Evolutionary conservation across 371 early-diverging fungal species (phyloP).

Genomic region (Apophysomyces ossiformis): DNA sequence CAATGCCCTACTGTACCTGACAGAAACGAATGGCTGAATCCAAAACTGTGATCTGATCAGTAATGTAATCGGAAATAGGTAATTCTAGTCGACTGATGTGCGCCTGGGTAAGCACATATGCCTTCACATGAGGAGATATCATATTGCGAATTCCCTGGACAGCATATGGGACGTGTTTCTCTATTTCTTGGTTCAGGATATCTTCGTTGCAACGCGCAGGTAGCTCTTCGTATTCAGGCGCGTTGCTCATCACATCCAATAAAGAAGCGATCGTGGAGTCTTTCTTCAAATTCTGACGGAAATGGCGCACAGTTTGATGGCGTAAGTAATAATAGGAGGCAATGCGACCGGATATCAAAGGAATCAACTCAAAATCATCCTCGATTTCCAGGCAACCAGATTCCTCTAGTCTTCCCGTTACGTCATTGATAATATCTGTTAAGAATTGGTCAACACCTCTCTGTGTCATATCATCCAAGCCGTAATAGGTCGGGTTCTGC

Average conservation of each 20-base stretch:
- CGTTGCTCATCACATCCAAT: slow-evolving; percentile 76
- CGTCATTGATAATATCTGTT: slow-evolving; percentile 75
- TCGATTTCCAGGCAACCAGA: slow-evolving; percentile 77
- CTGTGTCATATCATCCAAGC: slow-evolving; percentile 76
- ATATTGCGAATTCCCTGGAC: slow-evolving; percentile 59
- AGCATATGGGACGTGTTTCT: slow-evolving; percentile 61
- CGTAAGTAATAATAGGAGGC: slow-evolving; percentile 90
- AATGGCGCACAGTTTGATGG: slow-evolving; percentile 77
- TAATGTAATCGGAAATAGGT: slow-evolving; percentile 88
- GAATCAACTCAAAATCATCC: slow-evolving; percentile 62
- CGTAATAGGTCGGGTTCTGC: slow-evolving; percentile 96
- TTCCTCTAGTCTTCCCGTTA: slow-evolving; percentile 65
- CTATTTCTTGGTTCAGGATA: slow-evolving; percentile 76
- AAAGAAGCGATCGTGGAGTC: slow-evolving; percentile 62
- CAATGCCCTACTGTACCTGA: slow-evolving; percentile 41
- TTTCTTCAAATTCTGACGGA: slow-evolving; percentile 55
- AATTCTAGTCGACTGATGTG: slow-evolving; percentile 73
- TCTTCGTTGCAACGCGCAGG: slow-evolving; percentile 96
- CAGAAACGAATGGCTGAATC: slow-evolving; percentile 91
- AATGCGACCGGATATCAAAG: slow-evolving; percentile 80
- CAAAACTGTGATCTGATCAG: slow-evolving; percentile 90
- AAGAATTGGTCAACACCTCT: slow-evolving; percentile 73
- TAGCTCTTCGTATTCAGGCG: slow-evolving; percentile 85
- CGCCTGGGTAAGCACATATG: slow-evolving; percentile 87
- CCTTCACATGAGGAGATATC: slow-evolving; percentile 88